phyloP scores from a whole-genome alignment of 495 filamentous ascomycete species.

The Penicillium psychrofluorescens region DNA sequence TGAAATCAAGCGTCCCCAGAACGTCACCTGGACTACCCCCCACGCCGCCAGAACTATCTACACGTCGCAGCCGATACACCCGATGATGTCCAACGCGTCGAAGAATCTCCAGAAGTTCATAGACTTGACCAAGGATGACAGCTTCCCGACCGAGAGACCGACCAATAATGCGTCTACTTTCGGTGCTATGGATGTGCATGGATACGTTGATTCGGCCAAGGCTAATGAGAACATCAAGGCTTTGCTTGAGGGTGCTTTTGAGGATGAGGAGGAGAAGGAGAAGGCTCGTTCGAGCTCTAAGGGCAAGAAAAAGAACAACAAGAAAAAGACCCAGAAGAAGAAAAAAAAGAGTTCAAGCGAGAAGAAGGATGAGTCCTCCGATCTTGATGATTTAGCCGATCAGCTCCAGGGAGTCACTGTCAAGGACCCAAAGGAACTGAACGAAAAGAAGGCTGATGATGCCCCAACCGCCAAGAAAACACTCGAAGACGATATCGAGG shows the following conservation, averaged over 20 bases:
- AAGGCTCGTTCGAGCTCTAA: constrained; percentile 31
- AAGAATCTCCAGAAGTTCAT: constrained; percentile 37
- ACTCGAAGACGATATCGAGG: constrained; percentile 6
- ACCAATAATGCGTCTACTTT: constrained; percentile 23
- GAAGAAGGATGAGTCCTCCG: constrained; percentile 22
- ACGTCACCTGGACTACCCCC: constrained; percentile 32
- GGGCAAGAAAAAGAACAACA: constrained; percentile 42
- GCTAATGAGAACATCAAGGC: constrained; percentile 83
- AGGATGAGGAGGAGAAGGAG: constrained; percentile 63
- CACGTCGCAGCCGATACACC: constrained; percentile 32
- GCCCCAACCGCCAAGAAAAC: constrained; percentile 34
- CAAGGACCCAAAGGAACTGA: constrained; percentile 10
- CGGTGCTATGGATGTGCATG: constrained; percentile 47
- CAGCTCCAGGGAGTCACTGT: constrained; percentile 56
- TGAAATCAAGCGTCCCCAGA: constrained; percentile 39
- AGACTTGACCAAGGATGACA: constrained; percentile 33
- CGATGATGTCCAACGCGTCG: constrained; percentile 23
- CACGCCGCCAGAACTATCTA: constrained; percentile 33
- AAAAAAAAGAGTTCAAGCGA: constrained; percentile 34
- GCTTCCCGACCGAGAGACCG: constrained; percentile 13
- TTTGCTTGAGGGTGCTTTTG: constrained; percentile 77
- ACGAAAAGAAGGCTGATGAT: constrained; percentile 7
- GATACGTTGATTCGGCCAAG: constrained; percentile 69
- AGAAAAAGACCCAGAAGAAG: constrained; percentile 26
- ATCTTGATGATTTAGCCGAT: constrained; percentile 46